phyloP scores from a whole-genome alignment of 768 basidiomycete species.

The Panaeolus papilionaceus region DNA sequence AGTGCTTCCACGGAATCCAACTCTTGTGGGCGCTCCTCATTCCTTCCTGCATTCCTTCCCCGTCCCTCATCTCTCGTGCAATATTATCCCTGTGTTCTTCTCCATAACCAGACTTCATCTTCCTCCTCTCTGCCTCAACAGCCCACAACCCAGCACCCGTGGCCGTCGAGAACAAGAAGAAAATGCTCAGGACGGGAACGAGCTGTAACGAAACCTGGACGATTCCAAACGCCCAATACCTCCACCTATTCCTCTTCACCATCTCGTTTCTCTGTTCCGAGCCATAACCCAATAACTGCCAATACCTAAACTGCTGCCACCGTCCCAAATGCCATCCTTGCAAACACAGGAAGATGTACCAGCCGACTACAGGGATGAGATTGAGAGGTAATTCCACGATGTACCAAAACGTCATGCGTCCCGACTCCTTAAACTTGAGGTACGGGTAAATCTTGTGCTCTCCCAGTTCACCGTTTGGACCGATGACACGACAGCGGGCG shows the following conservation, averaged over 20 bases:
- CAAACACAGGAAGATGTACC: slow-evolving; percentile 1
- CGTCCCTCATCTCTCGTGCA: background rate
- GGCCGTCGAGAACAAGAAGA: slow-evolving; percentile 7
- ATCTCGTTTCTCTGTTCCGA: background rate
- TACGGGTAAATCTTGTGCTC: slow-evolving; percentile 2
- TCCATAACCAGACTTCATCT: background rate
- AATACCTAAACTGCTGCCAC: slow-evolving; percentile 5
- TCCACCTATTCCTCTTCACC: slow-evolving; percentile 12
- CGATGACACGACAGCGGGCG: background rate
- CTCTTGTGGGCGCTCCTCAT: background rate
- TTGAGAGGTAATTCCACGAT: slow-evolving; percentile 1
- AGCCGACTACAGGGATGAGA: background rate
- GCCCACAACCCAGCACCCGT: background rate
- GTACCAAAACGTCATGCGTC: background rate
- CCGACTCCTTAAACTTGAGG: slow-evolving; percentile 6
- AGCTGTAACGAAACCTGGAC: slow-evolving; percentile 1
- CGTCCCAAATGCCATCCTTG: slow-evolving; percentile 4
- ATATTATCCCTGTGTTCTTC: background rate
- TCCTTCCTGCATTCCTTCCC: slow-evolving; percentile 1
- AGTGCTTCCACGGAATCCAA: background rate
- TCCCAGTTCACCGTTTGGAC: background rate
- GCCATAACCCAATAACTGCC: background rate
- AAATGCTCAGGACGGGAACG: slow-evolving; percentile 1
- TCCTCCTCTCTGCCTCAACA: slow-evolving; percentile 7
- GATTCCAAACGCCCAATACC: slow-evolving; percentile 6